Conservation (phyloP, 108 stramenopile genomes). For the Cyclotella distinguenda region DNA sequence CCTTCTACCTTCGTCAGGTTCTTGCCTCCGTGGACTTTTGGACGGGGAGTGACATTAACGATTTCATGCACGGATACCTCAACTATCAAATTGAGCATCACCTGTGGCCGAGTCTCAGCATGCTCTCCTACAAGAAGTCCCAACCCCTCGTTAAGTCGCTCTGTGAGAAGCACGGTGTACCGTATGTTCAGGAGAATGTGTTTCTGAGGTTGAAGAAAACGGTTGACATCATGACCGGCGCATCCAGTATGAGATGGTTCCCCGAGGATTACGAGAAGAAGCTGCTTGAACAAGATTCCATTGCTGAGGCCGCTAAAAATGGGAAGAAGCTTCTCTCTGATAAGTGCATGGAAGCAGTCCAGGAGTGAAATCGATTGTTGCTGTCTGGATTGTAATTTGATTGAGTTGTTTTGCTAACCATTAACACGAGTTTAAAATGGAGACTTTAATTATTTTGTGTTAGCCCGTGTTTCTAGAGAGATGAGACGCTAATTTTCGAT, state of each 20-base stretch:
- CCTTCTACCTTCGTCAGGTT: slow-evolving; percentile 89
- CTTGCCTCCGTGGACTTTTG: slow-evolving; percentile 80
- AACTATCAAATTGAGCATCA: slow-evolving; percentile 95
- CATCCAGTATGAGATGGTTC: slow-evolving; percentile 80
- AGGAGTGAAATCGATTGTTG: slow-evolving; percentile 22
- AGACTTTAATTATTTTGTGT: too few relatives aligned
- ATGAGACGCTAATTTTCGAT: too few relatives aligned
- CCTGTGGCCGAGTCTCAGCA: slow-evolving; percentile 83
- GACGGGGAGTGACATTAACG: slow-evolving; percentile 73
- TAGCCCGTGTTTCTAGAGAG: too few relatives aligned
- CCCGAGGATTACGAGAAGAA: slow-evolving; percentile 72
- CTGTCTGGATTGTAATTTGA: background rate
- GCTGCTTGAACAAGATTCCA: slow-evolving; percentile 54
- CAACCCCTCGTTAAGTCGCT: slow-evolving; percentile 76
- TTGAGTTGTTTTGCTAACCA: too few relatives aligned
- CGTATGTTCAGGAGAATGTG: slow-evolving; percentile 84
- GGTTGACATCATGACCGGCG: slow-evolving; percentile 85
- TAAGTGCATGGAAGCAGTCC: slow-evolving; percentile 39
- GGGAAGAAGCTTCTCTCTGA: slow-evolving; percentile 45
- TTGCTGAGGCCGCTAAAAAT: slow-evolving; percentile 47
- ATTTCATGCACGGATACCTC: slow-evolving; percentile 86
- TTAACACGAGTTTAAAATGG: background rate
- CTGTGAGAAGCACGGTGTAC: slow-evolving; percentile 84
- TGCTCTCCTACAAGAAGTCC: slow-evolving; percentile 84
- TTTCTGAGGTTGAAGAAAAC: slow-evolving; percentile 80